Evolutionary conservation across 1,139 yeast species (phyloP).

Genomic region (Suhomyces coccinellae): DNA sequence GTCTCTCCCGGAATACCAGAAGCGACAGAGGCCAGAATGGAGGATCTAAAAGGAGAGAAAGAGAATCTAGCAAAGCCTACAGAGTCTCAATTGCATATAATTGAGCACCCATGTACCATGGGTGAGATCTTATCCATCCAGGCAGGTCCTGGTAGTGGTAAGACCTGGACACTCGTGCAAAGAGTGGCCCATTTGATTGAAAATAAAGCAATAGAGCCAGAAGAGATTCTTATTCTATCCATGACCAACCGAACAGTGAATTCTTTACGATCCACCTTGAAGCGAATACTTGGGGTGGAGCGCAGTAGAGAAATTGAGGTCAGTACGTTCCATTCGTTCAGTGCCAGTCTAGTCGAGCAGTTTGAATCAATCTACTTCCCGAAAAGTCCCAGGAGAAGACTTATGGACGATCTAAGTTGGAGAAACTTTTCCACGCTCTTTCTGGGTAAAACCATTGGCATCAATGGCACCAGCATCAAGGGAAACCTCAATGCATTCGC

Average conservation of each 20-base stretch:
- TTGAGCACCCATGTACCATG: conserved; percentile 35
- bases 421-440: conserved; percentile 38
- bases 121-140: conserved; percentile 47
- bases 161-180: conserved; percentile 60
- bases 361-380: conserved; percentile 28
- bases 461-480: conserved; percentile 25
- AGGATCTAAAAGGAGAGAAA: not conserved
- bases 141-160: conserved; percentile 82
- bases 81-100: conserved; percentile 36
- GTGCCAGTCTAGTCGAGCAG: conserved; percentile 49
- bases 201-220: conserved; percentile 43
- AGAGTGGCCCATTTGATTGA: conserved; percentile 52
- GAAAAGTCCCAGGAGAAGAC: conserved; percentile 25
- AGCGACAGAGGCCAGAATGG: not conserved
- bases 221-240: conserved; percentile 60
- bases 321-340: conserved; percentile 65
- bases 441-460: conserved; percentile 26
- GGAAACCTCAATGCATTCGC: conserved; percentile 29
- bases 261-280: conserved; percentile 45
- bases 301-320: conserved; percentile 39
- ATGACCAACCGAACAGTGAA: conserved; percentile 72
- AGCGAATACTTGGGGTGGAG: conserved; percentile 32
- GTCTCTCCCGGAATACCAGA: too few relatives aligned
- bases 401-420: conserved; percentile 58
- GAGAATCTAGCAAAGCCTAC: not conserved